Percentiles rank a stretch among this genome's conserved stretches.
Conservation (phyloP, 768 basidiomycete species). For the Trametes cingulata region DNA sequence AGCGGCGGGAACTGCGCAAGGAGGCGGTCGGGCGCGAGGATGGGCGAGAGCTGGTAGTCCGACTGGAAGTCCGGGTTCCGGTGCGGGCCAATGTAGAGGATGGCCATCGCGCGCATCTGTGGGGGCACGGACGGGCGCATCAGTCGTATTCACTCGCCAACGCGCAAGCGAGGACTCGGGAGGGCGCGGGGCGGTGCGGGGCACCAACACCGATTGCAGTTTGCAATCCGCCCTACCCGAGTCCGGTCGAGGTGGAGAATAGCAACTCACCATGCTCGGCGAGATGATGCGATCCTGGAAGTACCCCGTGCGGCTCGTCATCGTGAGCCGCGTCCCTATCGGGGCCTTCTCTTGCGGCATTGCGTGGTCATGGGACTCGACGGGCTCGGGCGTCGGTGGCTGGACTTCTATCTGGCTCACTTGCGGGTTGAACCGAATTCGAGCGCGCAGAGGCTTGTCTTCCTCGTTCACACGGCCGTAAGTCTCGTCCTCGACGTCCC, state of each 20-base stretch:
- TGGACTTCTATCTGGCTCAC: constrained; percentile 18
- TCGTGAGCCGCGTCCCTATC: constrained; percentile 86
- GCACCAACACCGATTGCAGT: neutral
- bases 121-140: constrained; percentile 4
- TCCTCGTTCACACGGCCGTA: constrained; percentile 52
- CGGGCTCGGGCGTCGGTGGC: neutral
- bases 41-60: constrained; percentile 96
- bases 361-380: neutral
- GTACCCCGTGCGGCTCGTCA: constrained; percentile 93
- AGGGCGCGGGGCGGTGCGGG: neutral
- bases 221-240: neutral
- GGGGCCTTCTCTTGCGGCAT: constrained; percentile 38
- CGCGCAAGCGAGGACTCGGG: neutral
- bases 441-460: constrained; percentile 73
- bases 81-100: constrained; percentile 92
- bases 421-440: constrained; percentile 52
- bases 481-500: constrained; percentile 48
- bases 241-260: constrained; percentile 5
- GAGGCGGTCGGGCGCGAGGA: constrained; percentile 79
- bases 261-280: constrained; percentile 84
- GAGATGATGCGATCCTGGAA: constrained; percentile 94
- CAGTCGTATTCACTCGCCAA: constrained; percentile 7
- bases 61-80: constrained; percentile 92
- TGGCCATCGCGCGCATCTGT: constrained; percentile 99
- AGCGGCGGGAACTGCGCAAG: constrained; percentile 94